phyloP scores from a whole-genome alignment of 306 rosid species.

The Castanea sativa region DNA sequence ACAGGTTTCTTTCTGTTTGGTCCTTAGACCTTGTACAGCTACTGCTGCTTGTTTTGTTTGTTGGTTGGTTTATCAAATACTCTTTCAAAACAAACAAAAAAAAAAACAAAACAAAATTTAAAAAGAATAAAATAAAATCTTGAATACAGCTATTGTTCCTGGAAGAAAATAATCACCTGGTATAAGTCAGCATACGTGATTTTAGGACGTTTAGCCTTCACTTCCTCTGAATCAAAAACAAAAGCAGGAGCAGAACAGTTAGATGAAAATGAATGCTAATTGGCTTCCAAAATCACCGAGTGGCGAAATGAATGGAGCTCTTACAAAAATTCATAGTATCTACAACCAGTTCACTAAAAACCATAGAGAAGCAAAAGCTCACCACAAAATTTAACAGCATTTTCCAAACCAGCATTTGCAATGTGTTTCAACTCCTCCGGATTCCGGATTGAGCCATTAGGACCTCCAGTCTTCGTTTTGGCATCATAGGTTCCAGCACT shows the following conservation, averaged over 20 bases:
- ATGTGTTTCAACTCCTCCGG: slow-evolving; percentile 44
- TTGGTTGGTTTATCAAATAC: too few species aligned
- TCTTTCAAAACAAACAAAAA: too few species aligned
- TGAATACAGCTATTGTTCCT: neutral
- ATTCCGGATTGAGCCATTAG: slow-evolving; percentile 78
- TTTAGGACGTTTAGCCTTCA: slow-evolving; percentile 64
- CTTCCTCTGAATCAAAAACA: slow-evolving; percentile 52
- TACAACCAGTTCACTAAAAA: neutral
- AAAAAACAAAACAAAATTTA: too few species aligned
- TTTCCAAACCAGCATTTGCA: slow-evolving; percentile 63
- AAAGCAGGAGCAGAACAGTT: neutral
- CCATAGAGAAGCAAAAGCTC: neutral
- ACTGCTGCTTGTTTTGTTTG: too few species aligned
- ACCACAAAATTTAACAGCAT: slow-evolving; percentile 73
- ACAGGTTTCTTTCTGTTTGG: too few species aligned
- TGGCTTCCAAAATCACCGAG: neutral
- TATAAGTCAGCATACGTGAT: slow-evolving; percentile 76
- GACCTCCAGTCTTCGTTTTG: slow-evolving; percentile 65
- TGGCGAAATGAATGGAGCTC: neutral
- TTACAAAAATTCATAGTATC: neutral
- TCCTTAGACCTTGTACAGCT: too few species aligned
- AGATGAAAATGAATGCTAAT: neutral
- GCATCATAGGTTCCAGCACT: slow-evolving; percentile 82
- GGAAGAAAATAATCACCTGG: slow-evolving; percentile 52
- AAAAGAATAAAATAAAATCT: too few species aligned